Evolutionary conservation across 768 basidiomycete genomes (phyloP), one percentile per base, ranked within the genome.

Genomic region (Fistulinella prunicolor): DNA sequence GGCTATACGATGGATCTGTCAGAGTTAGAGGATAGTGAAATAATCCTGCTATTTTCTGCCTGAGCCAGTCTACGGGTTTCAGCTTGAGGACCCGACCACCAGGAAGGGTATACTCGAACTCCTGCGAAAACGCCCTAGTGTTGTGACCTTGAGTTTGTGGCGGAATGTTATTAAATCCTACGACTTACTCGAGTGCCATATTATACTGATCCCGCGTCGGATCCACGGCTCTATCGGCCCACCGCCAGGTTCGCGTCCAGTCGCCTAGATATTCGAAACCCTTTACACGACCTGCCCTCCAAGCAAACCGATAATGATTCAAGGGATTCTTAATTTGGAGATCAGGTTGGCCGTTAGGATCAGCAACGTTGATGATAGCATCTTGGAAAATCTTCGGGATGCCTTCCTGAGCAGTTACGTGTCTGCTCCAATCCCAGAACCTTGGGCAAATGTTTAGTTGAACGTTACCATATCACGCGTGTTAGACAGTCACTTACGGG

Each of bases 341-440:
- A 5, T 2, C 2, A 2, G 6, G 8, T 8, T 38, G 24, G 29
- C 46, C 46, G 3, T 42, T 39, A 8, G 50, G 49, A 7, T 32
- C 38, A 2, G 4, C 17, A 9, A 56, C 47, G 9, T 7, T 1
- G 5, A 57, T 20, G 1, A 1, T 10, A 13, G 42, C 1, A 2
- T 47, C 21, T 21, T 53, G 55, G 10, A 23, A 22, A 19, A 56
- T 0, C n/a, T 37, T 4, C 1, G 55, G 55, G 21, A 56, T 41
- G 0, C 55, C 55, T 19, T 38, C 45, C 4, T 28, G 0, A 1
- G 46, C 50, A 4, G 49, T 56, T 14, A 38, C 45, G 1, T 0
- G 37, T 23, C n/a, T 36, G 16, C 55, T 52, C 55, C 55, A 56
- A 26, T 56, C 58, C 58, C 58, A 59, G 26, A 49, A 59, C 6